A percentile compares a stretch with the other conserved stretches of the same genome.
Evolutionary conservation across 805 yeast genomes (phyloP).

Genomic region (Hanseniaspora valbyensis): DNA sequence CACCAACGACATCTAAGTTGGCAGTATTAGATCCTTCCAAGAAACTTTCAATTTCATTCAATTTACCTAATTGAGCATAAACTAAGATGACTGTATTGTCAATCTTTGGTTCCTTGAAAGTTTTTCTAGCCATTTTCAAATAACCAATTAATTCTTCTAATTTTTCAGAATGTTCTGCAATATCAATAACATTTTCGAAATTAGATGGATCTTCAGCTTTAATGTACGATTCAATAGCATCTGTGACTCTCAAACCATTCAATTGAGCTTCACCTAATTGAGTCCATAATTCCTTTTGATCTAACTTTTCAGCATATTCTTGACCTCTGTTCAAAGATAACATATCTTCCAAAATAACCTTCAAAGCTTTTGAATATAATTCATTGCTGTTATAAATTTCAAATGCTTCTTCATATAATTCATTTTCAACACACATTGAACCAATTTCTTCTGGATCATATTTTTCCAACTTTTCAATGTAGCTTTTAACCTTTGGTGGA

Average conservation of each 20-base stretch:
- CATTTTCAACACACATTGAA: slow-evolving; percentile 78
- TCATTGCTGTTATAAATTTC: slow-evolving; percentile 82
- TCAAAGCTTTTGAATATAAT: slow-evolving; percentile 66
- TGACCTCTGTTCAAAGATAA: slow-evolving; percentile 93
- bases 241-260: slow-evolving; percentile 83
- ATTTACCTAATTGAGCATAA: slow-evolving; percentile 66
- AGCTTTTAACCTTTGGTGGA: slow-evolving; percentile 67
- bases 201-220: slow-evolving; percentile 86
- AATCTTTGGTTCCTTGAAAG: slow-evolving; percentile 79
- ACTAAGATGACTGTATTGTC: slow-evolving; percentile 87
- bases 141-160: slow-evolving; percentile 84
- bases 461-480: slow-evolving; percentile 80
- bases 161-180: slow-evolving; percentile 90
- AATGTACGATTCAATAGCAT: slow-evolving; percentile 83
- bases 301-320: slow-evolving; percentile 80
- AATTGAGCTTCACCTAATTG: slow-evolving; percentile 93
- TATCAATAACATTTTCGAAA: slow-evolving; percentile 83
- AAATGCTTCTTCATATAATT: slow-evolving; percentile 84
- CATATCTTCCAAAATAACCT: slow-evolving; percentile 82
- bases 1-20: slow-evolving; percentile 84
- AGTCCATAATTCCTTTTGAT: slow-evolving; percentile 80
- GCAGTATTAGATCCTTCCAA: slow-evolving; percentile 86
- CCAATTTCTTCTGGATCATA: slow-evolving; percentile 93
- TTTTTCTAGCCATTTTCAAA: slow-evolving; percentile 81
- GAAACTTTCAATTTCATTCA: slow-evolving; percentile 73